phyloP scores from a whole-genome alignment of 2,329 filamentous ascomycete genomes.

The Tolypocladium guangdongense region DNA sequence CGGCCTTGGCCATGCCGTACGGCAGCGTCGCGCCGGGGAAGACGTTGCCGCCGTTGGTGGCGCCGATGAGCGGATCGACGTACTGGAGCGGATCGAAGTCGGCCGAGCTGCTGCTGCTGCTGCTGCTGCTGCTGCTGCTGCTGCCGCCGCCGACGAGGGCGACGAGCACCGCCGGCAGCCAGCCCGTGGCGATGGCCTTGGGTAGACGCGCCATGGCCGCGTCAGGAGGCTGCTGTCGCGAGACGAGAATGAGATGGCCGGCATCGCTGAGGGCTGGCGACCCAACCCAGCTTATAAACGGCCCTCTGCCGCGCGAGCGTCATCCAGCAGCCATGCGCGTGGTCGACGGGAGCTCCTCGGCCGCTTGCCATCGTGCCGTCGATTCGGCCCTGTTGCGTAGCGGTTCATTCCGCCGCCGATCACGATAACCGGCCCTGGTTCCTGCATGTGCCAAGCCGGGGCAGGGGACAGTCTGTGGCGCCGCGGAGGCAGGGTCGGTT shows the following conservation, averaged over 20 bases:
- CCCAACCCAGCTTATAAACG: not conserved
- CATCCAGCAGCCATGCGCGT: not conserved
- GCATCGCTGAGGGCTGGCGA: not conserved
- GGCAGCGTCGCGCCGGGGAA: slow-evolving; percentile 32
- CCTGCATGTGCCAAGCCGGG: not conserved
- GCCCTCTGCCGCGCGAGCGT: not conserved
- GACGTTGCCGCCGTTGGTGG: slow-evolving; percentile 25
- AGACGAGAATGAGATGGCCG: not conserved
- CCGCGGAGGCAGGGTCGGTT: not conserved
- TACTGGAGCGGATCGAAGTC: slow-evolving; percentile 19
- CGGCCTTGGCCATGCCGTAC: slow-evolving; percentile 44
- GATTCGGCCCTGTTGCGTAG: not conserved
- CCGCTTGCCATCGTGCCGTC: not conserved
- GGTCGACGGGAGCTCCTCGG: not conserved
- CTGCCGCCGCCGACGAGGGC: too few species aligned
- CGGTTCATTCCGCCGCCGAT: not conserved
- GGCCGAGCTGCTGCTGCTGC: not conserved
- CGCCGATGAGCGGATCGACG: slow-evolving; percentile 27
- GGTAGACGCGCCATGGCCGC: not conserved
- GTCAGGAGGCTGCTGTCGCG: not conserved
- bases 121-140: too few species aligned
- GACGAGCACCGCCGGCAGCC: not conserved
- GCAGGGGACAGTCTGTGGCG: not conserved
- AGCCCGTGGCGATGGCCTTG: not conserved
- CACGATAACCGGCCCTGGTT: not conserved